Conservation (phyloP, 2,329 filamentous ascomycete genomes). For the Penicillium sp. region DNA sequence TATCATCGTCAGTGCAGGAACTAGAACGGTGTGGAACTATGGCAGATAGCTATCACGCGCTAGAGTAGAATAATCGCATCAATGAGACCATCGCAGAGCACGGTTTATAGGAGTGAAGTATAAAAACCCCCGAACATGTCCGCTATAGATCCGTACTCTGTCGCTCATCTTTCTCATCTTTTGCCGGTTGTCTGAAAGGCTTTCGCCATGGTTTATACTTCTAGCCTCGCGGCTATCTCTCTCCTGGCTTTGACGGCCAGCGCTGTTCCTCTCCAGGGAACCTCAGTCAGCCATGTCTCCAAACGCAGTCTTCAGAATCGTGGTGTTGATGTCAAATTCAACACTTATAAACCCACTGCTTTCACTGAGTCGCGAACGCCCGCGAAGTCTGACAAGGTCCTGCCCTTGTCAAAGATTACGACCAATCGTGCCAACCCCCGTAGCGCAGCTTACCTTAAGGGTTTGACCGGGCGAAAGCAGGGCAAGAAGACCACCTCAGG, state of each 20-base stretch:
- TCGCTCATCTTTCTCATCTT: neutral
- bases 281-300: neutral
- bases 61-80: neutral
- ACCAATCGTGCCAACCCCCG: constrained; percentile 1
- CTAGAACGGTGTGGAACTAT: neutral
- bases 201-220: neutral
- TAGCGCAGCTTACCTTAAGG: constrained; percentile 4
- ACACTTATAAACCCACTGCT: constrained; percentile 3
- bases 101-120: neutral
- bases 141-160: neutral
- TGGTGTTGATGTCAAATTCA: neutral
- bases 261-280: neutral
- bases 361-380: neutral
- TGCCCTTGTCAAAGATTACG: constrained; percentile 5
- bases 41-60: neutral
- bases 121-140: neutral
- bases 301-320: neutral
- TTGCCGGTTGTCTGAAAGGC: neutral
- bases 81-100: neutral
- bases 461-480: neutral
- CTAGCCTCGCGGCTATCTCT: neutral
- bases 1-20: neutral
- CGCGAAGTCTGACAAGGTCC: neutral
- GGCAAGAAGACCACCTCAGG: neutral
- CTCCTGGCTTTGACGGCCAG: neutral